Percentiles rank a stretch among this genome's conserved stretches.
These are phyloP conservation scores for Bipolaris oryzae DNA, from an alignment of 2,329 filamentous ascomycete species.

Conservation along the genomic window DNA sequence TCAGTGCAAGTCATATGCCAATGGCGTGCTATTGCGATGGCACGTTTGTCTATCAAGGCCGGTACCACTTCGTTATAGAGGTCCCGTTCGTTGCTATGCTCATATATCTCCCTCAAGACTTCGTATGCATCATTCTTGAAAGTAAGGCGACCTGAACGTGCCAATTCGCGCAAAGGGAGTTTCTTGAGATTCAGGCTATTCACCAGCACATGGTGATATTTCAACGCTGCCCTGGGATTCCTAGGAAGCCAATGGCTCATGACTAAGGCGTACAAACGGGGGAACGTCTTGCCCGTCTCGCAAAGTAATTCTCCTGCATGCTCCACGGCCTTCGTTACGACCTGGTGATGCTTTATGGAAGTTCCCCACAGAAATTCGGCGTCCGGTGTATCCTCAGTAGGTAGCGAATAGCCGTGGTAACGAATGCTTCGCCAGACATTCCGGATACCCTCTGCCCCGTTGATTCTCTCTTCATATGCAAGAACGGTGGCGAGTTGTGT, in stretches of 20 bases:
- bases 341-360: conserved; percentile 48
- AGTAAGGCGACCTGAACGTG: conserved; percentile 8
- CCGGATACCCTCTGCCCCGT: conserved; percentile 51
- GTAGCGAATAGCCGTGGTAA: conserved; percentile 48
- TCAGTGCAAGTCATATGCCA: conserved; percentile 51
- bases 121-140: conserved; percentile 29
- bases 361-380: conserved; percentile 55
- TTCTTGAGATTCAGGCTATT: conserved; percentile 30
- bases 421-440: conserved; percentile 53
- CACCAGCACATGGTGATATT: conserved; percentile 36
- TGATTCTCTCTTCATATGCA: conserved; percentile 48
- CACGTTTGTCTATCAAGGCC: conserved; percentile 33
- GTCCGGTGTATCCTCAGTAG: conserved; percentile 44
- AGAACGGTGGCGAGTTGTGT: conserved; percentile 50
- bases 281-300: conserved; percentile 43
- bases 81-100: conserved; percentile 41
- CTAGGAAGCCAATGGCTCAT: conserved; percentile 50
- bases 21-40: conserved; percentile 33
- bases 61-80: conserved; percentile 53
- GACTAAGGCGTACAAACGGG: conserved; percentile 53
- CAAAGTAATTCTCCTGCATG: conserved; percentile 52
- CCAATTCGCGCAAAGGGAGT: conserved; percentile 34
- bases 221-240: conserved; percentile 24
- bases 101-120: conserved; percentile 48
- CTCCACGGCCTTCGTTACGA: conserved; percentile 47